These are phyloP conservation scores for Coprinopsis strossmayeri DNA, from an alignment of 768 basidiomycete genomes.

Conservation along the genomic window DNA sequence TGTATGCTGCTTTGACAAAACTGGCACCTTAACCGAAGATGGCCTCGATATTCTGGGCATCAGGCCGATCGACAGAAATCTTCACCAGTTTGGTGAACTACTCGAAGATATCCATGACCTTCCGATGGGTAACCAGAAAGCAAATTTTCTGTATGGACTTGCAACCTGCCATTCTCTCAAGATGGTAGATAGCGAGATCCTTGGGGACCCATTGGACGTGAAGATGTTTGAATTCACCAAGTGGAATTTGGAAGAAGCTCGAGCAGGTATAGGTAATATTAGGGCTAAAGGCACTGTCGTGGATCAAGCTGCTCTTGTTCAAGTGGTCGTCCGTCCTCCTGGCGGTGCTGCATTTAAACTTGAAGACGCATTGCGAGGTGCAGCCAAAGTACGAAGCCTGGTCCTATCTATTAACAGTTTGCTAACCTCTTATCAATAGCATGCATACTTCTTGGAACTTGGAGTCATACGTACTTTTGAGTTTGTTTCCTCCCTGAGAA, in stretches of 20 bases:
- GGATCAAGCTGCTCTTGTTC: slow-evolving; percentile 85
- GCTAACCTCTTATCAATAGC: too few relatives aligned
- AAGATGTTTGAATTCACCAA: slow-evolving; percentile 98
- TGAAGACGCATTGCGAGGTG: slow-evolving; percentile 89
- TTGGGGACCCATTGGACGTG: slow-evolving; percentile 93
- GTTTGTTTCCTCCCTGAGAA: slow-evolving; percentile 85
- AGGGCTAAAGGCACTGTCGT: slow-evolving; percentile 54
- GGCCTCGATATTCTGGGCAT: slow-evolving; percentile 96
- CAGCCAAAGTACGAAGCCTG: slow-evolving; percentile 59
- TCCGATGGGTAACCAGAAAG: slow-evolving; percentile 63
- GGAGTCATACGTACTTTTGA: slow-evolving; percentile 96
- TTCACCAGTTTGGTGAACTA: slow-evolving; percentile 83
- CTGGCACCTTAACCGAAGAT: slow-evolving; percentile 96
- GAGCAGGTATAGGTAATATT: slow-evolving; percentile 64
- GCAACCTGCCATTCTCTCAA: slow-evolving; percentile 96
- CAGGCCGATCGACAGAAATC: slow-evolving; percentile 72
- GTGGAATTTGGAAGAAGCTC: slow-evolving; percentile 94
- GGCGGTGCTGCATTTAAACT: slow-evolving; percentile 86
- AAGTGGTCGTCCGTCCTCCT: slow-evolving; percentile 93
- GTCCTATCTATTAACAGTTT: too few relatives aligned
- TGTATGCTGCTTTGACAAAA: slow-evolving; percentile 98
- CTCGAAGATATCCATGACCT: slow-evolving; percentile 83
- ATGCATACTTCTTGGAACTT: slow-evolving; percentile 93
- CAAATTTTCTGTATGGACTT: slow-evolving; percentile 85
- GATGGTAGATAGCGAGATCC: slow-evolving; percentile 76